Base-by-base conservation (phyloP, 2,329 filamentous ascomycete genomes). In the Colletotrichum sidae region DNA sequence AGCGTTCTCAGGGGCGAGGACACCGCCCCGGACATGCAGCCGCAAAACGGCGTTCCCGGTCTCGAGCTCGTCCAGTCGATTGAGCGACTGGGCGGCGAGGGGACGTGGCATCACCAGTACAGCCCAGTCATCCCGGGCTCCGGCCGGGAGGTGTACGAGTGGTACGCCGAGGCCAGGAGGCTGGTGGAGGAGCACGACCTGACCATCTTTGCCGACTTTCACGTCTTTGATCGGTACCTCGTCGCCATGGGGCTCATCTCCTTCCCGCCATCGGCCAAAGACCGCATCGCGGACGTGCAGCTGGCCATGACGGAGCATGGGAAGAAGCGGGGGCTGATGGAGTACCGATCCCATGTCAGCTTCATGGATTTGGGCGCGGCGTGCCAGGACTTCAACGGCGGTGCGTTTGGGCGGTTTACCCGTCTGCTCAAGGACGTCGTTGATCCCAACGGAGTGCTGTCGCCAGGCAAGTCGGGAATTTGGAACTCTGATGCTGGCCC, bases 381-480 rank as follows among this genome's bases (percentile, higher is more conserved):
- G n/a, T 66, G 77, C 10, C 78, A 77, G 64, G 74, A 78, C 65
- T 79, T 79, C 55, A 80, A 80, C 55, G 65, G 74, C 25, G 73
- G 77, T 44, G 76, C 76, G 0, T 79, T 79, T 56, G 76, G 75
- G 41, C 71, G 77, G n/a, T 78, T 80, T 57, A 72, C 77, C 1
- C 75, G 78, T 54, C 77, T 74, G 11, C 70, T 80, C 61, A 80
- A 79, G 77, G 76, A 79, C 60, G 70, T 75, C 0, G 52, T 80
- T 15, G 77, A 79, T 55, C 75, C 74, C 1, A 77, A 79, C 25
- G 77, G 77, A 2, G 75, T 79, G 33, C 55, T 80, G 9, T 75
- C 75, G 1, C 76, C 77, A 0, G 77, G 77, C 11, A 80, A 80
- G 68, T 75, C 77, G 69, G 78, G 77, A 8, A 76, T 79, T 7